Percentiles rank a stretch among this genome's conserved stretches.
These are phyloP conservation scores for Chrysanthemum lavandulifolium DNA, from an alignment of 129 eudicot species.

Conservation along the genomic window DNA sequence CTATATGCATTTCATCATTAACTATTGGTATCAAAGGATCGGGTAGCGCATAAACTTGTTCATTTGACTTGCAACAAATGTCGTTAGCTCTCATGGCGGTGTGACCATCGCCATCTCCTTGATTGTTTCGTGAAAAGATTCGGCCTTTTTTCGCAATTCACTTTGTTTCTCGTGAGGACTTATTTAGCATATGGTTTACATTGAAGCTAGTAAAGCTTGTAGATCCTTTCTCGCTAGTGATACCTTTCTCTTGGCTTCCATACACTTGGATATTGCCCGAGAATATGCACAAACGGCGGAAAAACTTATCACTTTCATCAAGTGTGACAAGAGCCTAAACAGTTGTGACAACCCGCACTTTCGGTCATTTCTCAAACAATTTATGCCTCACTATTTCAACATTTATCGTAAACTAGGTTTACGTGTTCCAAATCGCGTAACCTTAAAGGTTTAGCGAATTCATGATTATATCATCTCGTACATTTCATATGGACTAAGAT, in stretches of 20 bases:
- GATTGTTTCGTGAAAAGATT: slow-evolving; percentile 16
- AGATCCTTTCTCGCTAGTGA: slow-evolving; percentile 59
- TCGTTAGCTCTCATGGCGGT: slow-evolving; percentile 11
- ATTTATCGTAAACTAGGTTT: too few relatives aligned
- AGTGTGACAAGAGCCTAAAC: slow-evolving; percentile 53
- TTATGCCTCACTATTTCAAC: too few relatives aligned
- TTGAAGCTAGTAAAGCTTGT: slow-evolving; percentile 38
- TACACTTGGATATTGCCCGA: slow-evolving; percentile 54
- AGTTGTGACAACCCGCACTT: too few relatives aligned
- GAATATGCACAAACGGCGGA: slow-evolving; percentile 86
- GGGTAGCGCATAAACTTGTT: slow-evolving; percentile 21
- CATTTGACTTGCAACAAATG: slow-evolving; percentile 7
- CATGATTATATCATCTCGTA: too few relatives aligned
- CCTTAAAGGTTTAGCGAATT: too few relatives aligned
- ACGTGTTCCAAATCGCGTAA: too few relatives aligned
- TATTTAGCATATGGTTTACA: slow-evolving; percentile 9
- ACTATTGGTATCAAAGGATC: slow-evolving; percentile 28
- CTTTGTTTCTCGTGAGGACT: slow-evolving; percentile 16
- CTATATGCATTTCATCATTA: slow-evolving; percentile 15
- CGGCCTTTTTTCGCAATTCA: slow-evolving; percentile 21
- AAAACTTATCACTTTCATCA: slow-evolving; percentile 48
- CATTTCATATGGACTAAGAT: too few relatives aligned
- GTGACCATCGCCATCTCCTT: slow-evolving; percentile 20
- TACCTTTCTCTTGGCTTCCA: slow-evolving; percentile 46
- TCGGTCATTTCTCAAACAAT: too few relatives aligned